Conservation (phyloP, 116 monocot genomes). For the Iris pallida region DNA sequence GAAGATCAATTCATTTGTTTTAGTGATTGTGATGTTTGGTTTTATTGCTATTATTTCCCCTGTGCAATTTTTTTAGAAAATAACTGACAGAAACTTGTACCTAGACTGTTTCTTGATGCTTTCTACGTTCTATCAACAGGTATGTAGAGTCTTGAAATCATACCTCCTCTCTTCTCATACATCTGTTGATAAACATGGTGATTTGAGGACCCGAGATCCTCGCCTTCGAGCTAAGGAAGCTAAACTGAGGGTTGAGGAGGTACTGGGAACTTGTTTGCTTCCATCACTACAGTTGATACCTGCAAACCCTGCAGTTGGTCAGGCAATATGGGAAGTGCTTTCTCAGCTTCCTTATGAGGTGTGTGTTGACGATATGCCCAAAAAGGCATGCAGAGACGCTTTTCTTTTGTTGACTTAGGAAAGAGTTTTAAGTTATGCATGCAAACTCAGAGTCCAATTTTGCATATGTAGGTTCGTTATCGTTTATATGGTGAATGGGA, state of each 20-base stretch:
- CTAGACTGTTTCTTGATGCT: too few species aligned
- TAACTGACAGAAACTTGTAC: too few species aligned
- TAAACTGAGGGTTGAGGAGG: conserved; percentile 72
- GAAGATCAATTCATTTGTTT: too few species aligned
- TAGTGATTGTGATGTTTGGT: too few species aligned
- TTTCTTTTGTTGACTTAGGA: background rate
- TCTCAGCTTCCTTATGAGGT: conserved; percentile 96
- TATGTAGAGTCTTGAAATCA: conserved; percentile 82
- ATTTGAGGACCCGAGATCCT: conserved; percentile 21
- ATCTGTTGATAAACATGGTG: conserved; percentile 24
- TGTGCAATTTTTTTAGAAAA: too few species aligned
- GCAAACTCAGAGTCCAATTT: background rate
- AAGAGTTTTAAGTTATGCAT: background rate
- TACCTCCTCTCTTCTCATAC: conserved; percentile 63
- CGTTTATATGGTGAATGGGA: conserved; percentile 99
- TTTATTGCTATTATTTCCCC: too few species aligned
- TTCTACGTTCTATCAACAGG: conserved; percentile 24
- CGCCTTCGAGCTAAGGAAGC: conserved; percentile 52
- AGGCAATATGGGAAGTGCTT: conserved; percentile 95
- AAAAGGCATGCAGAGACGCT: background rate
- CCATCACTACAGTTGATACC: conserved; percentile 97
- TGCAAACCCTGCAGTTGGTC: conserved; percentile 95
- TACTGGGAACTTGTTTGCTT: conserved; percentile 77
- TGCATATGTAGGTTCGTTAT: conserved; percentile 49
- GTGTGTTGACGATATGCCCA: background rate